Evolutionary conservation across 2,329 filamentous ascomycete species (phyloP).

Genomic region (Coniochaeta hoffmannii): DNA sequence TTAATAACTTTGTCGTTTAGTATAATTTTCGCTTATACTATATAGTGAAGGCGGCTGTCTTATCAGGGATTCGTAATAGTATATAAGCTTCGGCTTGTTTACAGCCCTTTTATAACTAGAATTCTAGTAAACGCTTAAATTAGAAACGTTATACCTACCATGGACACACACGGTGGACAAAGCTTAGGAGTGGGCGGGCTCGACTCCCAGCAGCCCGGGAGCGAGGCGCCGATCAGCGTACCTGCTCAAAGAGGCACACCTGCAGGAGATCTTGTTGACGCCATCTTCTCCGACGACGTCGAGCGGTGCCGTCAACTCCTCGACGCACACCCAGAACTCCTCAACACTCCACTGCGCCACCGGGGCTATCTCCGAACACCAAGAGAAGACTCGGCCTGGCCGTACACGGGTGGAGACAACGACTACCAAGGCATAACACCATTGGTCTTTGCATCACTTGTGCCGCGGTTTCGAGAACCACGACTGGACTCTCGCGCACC

Average conservation of each 20-base stretch:
- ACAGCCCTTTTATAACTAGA: too few species aligned
- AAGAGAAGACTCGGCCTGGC: neutral
- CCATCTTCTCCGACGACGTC: neutral
- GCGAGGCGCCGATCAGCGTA: neutral
- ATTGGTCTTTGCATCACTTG: neutral
- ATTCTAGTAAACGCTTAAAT: too few species aligned
- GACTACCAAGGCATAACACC: neutral
- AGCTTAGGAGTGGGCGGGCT: neutral
- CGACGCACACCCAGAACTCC: neutral
- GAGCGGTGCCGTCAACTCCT: neutral
- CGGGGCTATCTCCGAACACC: neutral
- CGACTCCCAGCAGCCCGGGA: neutral
- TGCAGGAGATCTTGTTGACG: neutral
- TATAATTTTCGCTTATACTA: too few species aligned
- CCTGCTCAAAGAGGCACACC: neutral
- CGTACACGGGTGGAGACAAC: neutral
- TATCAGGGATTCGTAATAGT: too few species aligned
- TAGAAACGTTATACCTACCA: too few species aligned
- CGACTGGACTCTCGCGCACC: neutral
- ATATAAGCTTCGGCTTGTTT: too few species aligned
- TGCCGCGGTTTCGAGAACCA: neutral
- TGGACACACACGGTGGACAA: neutral
- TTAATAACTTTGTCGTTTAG: too few species aligned
- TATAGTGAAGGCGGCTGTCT: too few species aligned
- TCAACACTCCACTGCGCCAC: neutral